Percentiles rank a stretch among this genome's conserved stretches.
Evolutionary conservation across 1,284 basidiomycete genomes (phyloP).

Genomic region (Sporisorium exsertum): DNA sequence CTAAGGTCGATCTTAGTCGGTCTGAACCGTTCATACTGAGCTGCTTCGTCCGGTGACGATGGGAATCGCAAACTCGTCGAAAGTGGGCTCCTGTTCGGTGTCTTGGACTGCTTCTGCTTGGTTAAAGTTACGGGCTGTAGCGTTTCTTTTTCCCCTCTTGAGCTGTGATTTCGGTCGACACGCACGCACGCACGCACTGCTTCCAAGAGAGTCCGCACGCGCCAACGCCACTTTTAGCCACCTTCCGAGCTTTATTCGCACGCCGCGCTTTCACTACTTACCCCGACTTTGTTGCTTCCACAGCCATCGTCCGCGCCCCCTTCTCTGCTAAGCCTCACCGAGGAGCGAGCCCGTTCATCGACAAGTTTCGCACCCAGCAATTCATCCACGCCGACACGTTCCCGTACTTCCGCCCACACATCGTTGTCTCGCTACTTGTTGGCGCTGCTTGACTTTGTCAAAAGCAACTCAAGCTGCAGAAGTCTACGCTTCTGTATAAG

Average conservation of each 20-base stretch:
- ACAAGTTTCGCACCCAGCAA: background rate
- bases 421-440: background rate
- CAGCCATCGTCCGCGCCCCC: background rate
- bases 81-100: background rate
- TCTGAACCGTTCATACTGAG: background rate
- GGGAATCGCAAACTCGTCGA: background rate
- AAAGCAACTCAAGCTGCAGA: background rate
- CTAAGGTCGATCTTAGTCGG: background rate
- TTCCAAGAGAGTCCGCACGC: background rate
- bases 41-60: background rate
- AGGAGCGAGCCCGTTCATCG: background rate
- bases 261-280: background rate
- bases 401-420: background rate
- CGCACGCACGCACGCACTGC: constrained; percentile 3
- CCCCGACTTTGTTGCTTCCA: background rate
- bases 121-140: background rate
- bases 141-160: background rate
- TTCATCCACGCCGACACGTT: constrained; percentile 4
- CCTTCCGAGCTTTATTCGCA: background rate
- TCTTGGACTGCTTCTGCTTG: background rate
- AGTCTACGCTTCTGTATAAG: background rate
- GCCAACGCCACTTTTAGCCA: constrained; percentile 4
- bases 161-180: background rate
- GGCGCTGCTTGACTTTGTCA: background rate
- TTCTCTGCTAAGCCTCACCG: background rate